Percentiles rank a stretch among this genome's conserved stretches.
Conservation (phyloP, 306 rosid genomes). For the Benincasa hispida region DNA sequence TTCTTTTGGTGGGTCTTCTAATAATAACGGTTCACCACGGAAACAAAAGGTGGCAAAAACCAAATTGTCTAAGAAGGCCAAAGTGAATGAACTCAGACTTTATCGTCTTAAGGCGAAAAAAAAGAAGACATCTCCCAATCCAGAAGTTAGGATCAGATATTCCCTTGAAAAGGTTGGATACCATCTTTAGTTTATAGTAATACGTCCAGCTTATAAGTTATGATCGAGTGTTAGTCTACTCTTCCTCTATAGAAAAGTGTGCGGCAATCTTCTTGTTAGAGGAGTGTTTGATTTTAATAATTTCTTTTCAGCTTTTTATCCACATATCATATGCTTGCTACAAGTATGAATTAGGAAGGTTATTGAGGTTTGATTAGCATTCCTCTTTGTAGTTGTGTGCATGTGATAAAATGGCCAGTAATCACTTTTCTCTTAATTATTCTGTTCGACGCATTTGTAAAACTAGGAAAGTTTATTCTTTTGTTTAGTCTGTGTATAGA, state of each 20-base stretch:
- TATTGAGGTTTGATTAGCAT: not conserved
- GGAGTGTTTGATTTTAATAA: not conserved
- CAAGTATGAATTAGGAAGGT: not conserved
- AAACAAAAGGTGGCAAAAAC: slow-evolving; percentile 19
- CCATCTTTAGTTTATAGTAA: not conserved
- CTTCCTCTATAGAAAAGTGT: not conserved
- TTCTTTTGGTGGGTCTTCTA: slow-evolving; percentile 24
- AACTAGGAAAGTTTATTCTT: not conserved
- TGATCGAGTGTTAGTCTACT: not conserved
- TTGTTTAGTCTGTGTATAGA: not conserved
- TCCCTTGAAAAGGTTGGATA: slow-evolving; percentile 62
- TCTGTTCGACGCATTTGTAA: not conserved
- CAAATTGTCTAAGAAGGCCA: slow-evolving; percentile 58
- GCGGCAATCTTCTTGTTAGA: not conserved
- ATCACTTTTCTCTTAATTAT: not conserved
- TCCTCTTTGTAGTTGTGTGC: not conserved
- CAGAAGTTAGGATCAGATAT: slow-evolving; percentile 82
- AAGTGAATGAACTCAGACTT: slow-evolving; percentile 63
- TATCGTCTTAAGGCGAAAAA: slow-evolving; percentile 76
- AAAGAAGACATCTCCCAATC: slow-evolving; percentile 81
- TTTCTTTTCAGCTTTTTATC: not conserved
- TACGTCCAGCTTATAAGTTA: not conserved
- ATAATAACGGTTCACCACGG: slow-evolving; percentile 7
- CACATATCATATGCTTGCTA: not conserved
- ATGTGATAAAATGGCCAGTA: not conserved